Evolutionary conservation across 495 filamentous ascomycete genomes (phyloP).

Genomic region (Penicillium daleae): DNA sequence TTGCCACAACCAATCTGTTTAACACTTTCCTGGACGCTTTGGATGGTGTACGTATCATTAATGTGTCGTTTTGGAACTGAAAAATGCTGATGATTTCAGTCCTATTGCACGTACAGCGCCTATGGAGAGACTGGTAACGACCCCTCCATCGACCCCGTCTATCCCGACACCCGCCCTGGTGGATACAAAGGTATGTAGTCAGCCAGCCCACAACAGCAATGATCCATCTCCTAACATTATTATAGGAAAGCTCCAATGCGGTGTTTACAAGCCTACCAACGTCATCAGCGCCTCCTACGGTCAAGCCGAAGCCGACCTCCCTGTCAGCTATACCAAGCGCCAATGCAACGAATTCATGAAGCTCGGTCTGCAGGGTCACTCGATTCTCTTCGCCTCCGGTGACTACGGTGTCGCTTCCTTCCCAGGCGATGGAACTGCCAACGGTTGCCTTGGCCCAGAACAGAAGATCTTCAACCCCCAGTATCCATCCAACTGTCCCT

Average conservation of each 20-base stretch:
- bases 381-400: slow-evolving; percentile 63
- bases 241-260: slow-evolving; percentile 57
- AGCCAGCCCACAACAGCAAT: neutral
- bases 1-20: slow-evolving; percentile 49
- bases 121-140: slow-evolving; percentile 52
- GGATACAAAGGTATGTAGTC: slow-evolving; percentile 54
- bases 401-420: slow-evolving; percentile 61
- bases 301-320: slow-evolving; percentile 55
- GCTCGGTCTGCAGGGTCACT: slow-evolving; percentile 65
- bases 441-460: slow-evolving; percentile 44
- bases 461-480: slow-evolving; percentile 51
- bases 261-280: slow-evolving; percentile 61
- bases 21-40: slow-evolving; percentile 60
- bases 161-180: slow-evolving; percentile 55
- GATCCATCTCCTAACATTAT: neutral
- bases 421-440: slow-evolving; percentile 34
- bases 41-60: slow-evolving; percentile 45
- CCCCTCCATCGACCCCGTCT: slow-evolving; percentile 50
- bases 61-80: neutral
- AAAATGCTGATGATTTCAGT: slow-evolving; percentile 18
- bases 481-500: slow-evolving; percentile 57
- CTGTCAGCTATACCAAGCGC: slow-evolving; percentile 54
- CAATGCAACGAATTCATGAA: slow-evolving; percentile 67
- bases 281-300: slow-evolving; percentile 66
- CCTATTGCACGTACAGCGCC: slow-evolving; percentile 39